Evolutionary conservation across 306 rosid genomes (phyloP), one percentile per base, ranked within the genome.

Genomic region (Cicer cuneatum): DNA sequence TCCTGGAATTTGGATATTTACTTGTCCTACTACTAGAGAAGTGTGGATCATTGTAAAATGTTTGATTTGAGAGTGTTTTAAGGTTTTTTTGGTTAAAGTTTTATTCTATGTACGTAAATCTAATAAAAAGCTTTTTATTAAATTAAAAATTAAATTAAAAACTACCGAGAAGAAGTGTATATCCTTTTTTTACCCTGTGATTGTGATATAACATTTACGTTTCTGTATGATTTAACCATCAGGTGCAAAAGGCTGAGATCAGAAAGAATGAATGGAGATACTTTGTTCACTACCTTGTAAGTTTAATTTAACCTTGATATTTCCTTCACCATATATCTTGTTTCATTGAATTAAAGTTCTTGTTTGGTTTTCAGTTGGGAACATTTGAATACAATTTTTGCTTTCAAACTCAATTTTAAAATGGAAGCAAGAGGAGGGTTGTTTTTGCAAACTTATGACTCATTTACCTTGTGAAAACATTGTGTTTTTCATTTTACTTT

Each of bases 241-340:
- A 95, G 99, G 97, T 95, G 62, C 99, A 92, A 81, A 92, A 83
- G 62, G 86, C 94, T 18, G 99, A 95, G 86, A 80, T 82, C 46
- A 83, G 89, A 86, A 88, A 95, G 69, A 89, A 88, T 8, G 95
- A 90, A 66, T 90, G 98, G 96, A 95, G 78, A 86, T 95, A 90
- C 89, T 95, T 88, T 79, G 96, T 95, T 76, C 99, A 95, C 88
- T 95, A 95, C 80, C 98, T 92, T 40, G 99, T 95, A 84, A 86
- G 99, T 88, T 77, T 38, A 70, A 66, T 88, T 77, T 38, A 70
- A 66, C 48, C 41, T 45, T 58, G 61, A 56, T 72, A 38, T 74
- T 39, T 66, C 33, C 52, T 66, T 62, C 38, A 3, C 9, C 7
- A 14, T 72, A 39, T 37, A 45, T 58, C 13, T 74, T 70, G 46